phyloP scores from a whole-genome alignment of 371 early-diverging fungal genomes.

The Actinomortierella wolfii region DNA sequence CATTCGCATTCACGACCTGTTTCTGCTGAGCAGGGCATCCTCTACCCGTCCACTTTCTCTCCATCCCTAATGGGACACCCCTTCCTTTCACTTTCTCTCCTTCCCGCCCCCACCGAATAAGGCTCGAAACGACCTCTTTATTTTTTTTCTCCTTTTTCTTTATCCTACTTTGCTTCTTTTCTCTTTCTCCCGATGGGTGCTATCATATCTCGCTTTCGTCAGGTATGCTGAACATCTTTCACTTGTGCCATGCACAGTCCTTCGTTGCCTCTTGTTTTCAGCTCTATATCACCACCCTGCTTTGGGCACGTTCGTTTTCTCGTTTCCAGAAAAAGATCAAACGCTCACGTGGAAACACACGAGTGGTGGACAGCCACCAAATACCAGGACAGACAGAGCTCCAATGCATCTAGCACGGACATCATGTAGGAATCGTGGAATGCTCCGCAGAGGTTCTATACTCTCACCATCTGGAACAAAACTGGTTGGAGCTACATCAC shows the following conservation, averaged over 20 bases:
- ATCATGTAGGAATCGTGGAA: too few species aligned
- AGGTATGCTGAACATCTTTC: constrained; percentile 18
- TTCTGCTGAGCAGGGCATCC: neutral
- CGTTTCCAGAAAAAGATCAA: too few species aligned
- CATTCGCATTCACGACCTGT: neutral
- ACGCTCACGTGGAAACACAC: too few species aligned
- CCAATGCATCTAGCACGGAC: neutral
- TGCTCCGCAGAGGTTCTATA: too few species aligned
- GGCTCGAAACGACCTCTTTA: neutral
- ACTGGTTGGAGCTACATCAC: too few species aligned
- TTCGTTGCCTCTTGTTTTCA: too few species aligned
- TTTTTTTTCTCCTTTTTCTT: neutral
- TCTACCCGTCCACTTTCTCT: neutral
- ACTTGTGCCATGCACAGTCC: too few species aligned
- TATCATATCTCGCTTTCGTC: constrained; percentile 43
- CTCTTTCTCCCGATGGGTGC: constrained; percentile 29
- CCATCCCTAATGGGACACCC: neutral
- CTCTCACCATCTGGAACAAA: too few species aligned
- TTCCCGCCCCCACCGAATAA: neutral
- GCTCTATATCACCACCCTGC: too few species aligned
- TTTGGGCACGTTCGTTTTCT: too few species aligned
- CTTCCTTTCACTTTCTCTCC: neutral
- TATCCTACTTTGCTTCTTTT: neutral
- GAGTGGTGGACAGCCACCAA: too few species aligned
- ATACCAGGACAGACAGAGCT: neutral